Evolutionary conservation across 139 green algal species (phyloP), one percentile per base, ranked within the genome.

Genomic region (Picochlorum sp.): DNA sequence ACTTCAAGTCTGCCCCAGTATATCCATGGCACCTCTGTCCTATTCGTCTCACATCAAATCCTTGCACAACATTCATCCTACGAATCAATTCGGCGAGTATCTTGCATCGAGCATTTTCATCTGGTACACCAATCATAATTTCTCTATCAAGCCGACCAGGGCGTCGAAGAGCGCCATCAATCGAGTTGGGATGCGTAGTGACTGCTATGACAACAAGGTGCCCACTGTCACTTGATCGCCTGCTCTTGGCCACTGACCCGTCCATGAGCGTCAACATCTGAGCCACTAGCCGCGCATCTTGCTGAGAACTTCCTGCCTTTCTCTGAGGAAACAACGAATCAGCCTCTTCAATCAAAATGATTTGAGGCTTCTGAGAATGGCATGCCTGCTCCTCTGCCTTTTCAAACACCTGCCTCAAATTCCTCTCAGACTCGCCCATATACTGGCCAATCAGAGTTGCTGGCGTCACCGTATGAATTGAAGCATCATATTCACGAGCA

Each of bases 211-310:
- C 80, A n/a, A 45, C 58, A 32, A 73, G 18, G n/a, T 60, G 41
- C 37, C 49, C 67, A n/a, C 4, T 61, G 0, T 38, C 23, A 28
- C 41, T 73, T 37, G 32, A 44, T 23, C 55, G 34, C 1, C 28
- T 26, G 32, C 66, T 16, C 34, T 41, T 41, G 34, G 34, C 34
- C 34, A 41, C 9, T 4, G 77, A 72, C 4, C 80, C 84, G 57
- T 98, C 92, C 59, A 98, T 72, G 16, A 98, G 82, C 2, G 92
- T 97, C 6, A 98, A 82, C 61, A 98, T 77, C 76, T 98, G 92
- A 4, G 88, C 86, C 7, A 96, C 92, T 2, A 98, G 73, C 0
- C 90, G 72, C 10, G 83, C 73, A 51, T 97, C 90, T 45, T 94
- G 86, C 49, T 76, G 74, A 7, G 70, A 55, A 9, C 67, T 45